phyloP scores from a whole-genome alignment of 2,329 filamentous ascomycete genomes.

The Samsoniella hepiali region DNA sequence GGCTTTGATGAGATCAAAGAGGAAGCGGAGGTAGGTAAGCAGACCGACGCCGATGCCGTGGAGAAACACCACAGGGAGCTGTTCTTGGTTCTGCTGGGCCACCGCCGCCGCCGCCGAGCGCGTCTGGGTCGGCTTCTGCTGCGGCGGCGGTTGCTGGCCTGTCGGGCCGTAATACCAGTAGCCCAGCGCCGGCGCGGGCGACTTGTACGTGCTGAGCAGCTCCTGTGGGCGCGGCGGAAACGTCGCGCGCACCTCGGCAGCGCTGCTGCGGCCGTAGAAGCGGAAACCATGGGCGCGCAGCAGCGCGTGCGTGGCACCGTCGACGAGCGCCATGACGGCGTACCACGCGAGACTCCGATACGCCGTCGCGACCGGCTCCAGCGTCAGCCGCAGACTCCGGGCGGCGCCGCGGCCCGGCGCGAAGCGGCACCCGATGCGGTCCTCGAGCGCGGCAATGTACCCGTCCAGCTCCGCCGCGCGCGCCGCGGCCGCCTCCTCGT shows the following conservation, averaged over 20 bases:
- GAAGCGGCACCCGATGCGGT: slow-evolving; percentile 48
- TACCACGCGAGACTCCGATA: slow-evolving; percentile 67
- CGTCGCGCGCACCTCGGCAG: slow-evolving; percentile 33
- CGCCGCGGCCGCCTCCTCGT: slow-evolving; percentile 25
- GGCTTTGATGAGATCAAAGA: slow-evolving; percentile 46
- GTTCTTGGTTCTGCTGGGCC: slow-evolving; percentile 21
- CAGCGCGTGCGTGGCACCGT: slow-evolving; percentile 46
- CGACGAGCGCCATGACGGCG: slow-evolving; percentile 51
- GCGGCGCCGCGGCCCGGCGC: slow-evolving; percentile 54
- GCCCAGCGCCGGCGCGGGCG: slow-evolving; percentile 47
- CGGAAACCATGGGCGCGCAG: slow-evolving; percentile 50
- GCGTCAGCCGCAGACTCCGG: slow-evolving; percentile 57
- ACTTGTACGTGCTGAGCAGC: slow-evolving; percentile 43
- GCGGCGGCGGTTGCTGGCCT: neutral
- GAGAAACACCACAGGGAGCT: slow-evolving; percentile 62
- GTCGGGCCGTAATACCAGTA: slow-evolving; percentile 54
- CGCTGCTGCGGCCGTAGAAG: slow-evolving; percentile 44
- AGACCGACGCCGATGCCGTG: slow-evolving; percentile 70
- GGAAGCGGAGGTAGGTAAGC: slow-evolving; percentile 57
- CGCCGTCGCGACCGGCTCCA: slow-evolving; percentile 60
- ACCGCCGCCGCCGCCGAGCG: slow-evolving; percentile 59
- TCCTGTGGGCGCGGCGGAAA: slow-evolving; percentile 58
- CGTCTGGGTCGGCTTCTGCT: slow-evolving; percentile 27
- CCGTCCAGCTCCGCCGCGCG: slow-evolving; percentile 41
- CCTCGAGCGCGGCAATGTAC: slow-evolving; percentile 52